These are phyloP conservation scores for Grosmannia serpens DNA, from an alignment of 2,329 filamentous ascomycete species.

Conservation along the genomic window DNA sequence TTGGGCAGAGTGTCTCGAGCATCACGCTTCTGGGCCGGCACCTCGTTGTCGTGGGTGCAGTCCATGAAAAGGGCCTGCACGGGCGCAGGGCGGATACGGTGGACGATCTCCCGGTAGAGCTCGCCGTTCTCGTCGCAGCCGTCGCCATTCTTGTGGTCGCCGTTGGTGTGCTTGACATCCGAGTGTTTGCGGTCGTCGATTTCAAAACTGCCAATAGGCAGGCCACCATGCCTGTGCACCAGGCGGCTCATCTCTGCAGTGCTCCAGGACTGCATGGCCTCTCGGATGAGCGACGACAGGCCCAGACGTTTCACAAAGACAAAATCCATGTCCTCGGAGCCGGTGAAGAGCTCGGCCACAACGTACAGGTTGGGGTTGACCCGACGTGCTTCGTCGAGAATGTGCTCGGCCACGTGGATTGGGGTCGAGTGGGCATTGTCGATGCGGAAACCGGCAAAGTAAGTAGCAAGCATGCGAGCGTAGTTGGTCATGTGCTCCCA, in stretches of 20 bases:
- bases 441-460: conserved; percentile 90
- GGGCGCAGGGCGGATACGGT: conserved; percentile 73
- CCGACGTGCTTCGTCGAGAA: conserved; percentile 83
- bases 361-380: conserved; percentile 83
- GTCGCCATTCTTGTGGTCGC: neutral
- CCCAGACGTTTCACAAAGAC: conserved; percentile 89
- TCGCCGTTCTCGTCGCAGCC: conserved; percentile 19
- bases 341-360: conserved; percentile 90
- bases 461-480: conserved; percentile 81
- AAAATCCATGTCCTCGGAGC: conserved; percentile 92
- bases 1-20: conserved; percentile 90
- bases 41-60: conserved; percentile 97
- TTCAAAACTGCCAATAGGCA: conserved; percentile 94
- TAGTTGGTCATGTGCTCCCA: conserved; percentile 97
- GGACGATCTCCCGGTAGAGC: conserved; percentile 53
- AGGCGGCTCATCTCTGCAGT: conserved; percentile 85
- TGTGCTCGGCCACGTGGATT: conserved; percentile 84
- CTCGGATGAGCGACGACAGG: conserved; percentile 81
- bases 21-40: conserved; percentile 88
- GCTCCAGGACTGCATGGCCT: conserved; percentile 98
- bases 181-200: conserved; percentile 62
- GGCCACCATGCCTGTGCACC: conserved; percentile 85
- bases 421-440: conserved; percentile 98
- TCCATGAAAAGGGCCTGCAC: conserved; percentile 97
- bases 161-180: neutral